Evolutionary conservation across 352 stramenopile species (phyloP).

Genomic region (Globisporangium emineosum): DNA sequence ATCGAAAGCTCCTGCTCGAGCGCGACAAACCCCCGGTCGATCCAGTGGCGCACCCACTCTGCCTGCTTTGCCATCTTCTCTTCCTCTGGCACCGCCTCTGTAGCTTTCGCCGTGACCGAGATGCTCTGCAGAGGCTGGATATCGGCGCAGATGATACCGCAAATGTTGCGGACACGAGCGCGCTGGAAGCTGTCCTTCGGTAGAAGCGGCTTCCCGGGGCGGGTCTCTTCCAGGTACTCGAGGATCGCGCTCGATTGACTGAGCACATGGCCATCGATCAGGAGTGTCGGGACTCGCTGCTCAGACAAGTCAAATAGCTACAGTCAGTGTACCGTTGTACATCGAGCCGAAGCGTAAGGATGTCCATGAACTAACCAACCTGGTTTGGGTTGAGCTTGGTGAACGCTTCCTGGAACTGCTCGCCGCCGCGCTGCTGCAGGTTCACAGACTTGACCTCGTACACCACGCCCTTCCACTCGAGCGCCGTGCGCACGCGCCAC

Average conservation of each 20-base stretch:
- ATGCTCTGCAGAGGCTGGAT: constrained; percentile 92
- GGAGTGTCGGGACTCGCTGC: constrained; percentile 74
- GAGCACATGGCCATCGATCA: constrained; percentile 68
- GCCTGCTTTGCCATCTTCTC: constrained; percentile 44
- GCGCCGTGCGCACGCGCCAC: constrained; percentile 87
- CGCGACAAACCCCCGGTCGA: constrained; percentile 78
- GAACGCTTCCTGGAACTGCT: constrained; percentile 54
- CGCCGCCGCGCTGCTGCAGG: constrained; percentile 49
- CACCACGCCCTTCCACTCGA: constrained; percentile 82
- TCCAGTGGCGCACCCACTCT: constrained; percentile 63
- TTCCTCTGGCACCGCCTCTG: constrained; percentile 42
- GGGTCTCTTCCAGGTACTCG: constrained; percentile 91
- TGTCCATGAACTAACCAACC: constrained; percentile 17
- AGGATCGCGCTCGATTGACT: constrained; percentile 91
- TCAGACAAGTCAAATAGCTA: neutral
- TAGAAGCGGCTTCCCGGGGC: constrained; percentile 64
- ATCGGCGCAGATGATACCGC: constrained; percentile 87
- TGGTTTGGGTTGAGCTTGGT: constrained; percentile 67
- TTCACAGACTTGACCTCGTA: constrained; percentile 82
- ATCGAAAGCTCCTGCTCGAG: constrained; percentile 70
- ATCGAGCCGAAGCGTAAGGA: too few relatives aligned
- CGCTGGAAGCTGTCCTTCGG: constrained; percentile 64
- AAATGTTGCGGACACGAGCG: constrained; percentile 83
- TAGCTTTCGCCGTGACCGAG: constrained; percentile 51
- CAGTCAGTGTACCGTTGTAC: too few relatives aligned